Conservation (phyloP, 1,284 basidiomycete genomes). For the Dichomitus squalens region DNA sequence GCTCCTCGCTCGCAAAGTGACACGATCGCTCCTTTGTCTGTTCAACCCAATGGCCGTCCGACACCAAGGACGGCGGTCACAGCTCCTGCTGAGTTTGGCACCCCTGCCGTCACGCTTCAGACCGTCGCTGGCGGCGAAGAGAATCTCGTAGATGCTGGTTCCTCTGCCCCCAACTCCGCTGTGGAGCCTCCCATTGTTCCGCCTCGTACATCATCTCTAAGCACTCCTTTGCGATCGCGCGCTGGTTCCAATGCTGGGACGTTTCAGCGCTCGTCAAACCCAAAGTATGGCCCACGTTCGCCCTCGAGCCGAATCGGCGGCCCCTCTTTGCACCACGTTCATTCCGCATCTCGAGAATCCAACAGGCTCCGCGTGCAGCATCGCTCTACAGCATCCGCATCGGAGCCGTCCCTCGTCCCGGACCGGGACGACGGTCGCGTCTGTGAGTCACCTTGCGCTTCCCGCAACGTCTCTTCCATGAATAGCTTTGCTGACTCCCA, state of each 20-base stretch:
- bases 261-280: conserved; percentile 18
- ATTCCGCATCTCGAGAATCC: conserved; percentile 47
- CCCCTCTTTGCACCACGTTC: conserved; percentile 25
- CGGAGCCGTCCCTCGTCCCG: conserved; percentile 74
- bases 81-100: conserved; percentile 23
- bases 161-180: conserved; percentile 22
- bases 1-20: conserved; percentile 33
- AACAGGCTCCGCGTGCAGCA: conserved; percentile 60
- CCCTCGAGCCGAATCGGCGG: conserved; percentile 25
- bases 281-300: conserved; percentile 42
- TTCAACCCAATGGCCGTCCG: conserved; percentile 22
- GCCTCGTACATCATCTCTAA: conserved; percentile 60
- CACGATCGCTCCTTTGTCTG: conserved; percentile 18
- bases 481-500: conserved; percentile 19
- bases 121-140: conserved; percentile 27
- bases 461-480: conserved; percentile 20
- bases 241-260: conserved; percentile 37
- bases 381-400: conserved; percentile 71
- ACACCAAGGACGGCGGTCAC: conserved; percentile 25
- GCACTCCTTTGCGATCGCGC: conserved; percentile 40
- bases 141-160: conserved; percentile 20
- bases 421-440: conserved; percentile 47
- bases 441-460: conserved; percentile 41
- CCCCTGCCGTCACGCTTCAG: conserved; percentile 31
- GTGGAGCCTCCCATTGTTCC: conserved; percentile 47